These are phyloP conservation scores for Cronartium ribicola DNA, from an alignment of 1,284 basidiomycete species.

Conservation along the genomic window DNA sequence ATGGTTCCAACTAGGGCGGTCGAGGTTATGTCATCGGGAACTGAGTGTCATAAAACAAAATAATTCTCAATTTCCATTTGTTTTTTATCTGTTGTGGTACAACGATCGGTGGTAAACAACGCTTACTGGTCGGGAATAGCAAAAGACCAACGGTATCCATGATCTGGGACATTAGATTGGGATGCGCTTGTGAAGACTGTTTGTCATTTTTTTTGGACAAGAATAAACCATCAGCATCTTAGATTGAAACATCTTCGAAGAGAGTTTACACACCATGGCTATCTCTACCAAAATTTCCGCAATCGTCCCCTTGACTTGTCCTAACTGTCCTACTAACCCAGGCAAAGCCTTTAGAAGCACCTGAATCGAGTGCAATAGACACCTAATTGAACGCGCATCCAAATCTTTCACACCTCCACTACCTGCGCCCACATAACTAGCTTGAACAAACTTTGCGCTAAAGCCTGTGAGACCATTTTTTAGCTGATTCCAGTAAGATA, in stretches of 20 bases:
- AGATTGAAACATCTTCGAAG: background rate
- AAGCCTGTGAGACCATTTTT: conserved; percentile 28
- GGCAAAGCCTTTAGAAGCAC: conserved; percentile 35
- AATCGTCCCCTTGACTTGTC: conserved; percentile 24
- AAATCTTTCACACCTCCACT: conserved; percentile 2
- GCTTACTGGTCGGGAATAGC: conserved; percentile 36
- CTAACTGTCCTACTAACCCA: conserved; percentile 32
- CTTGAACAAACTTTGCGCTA: conserved; percentile 7
- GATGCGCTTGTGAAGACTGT: conserved; percentile 33
- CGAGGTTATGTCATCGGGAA: conserved; percentile 31
- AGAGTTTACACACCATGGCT: conserved; percentile 13
- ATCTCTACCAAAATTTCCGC: conserved; percentile 42
- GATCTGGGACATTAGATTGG: conserved; percentile 32
- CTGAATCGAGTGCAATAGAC: conserved; percentile 39
- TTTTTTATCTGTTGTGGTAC: background rate
- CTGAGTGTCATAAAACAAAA: conserved; percentile 13
- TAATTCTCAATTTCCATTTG: background rate
- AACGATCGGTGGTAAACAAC: background rate
- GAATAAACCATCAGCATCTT: no score
- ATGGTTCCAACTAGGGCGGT: conserved; percentile 28
- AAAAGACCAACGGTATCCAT: conserved; percentile 39
- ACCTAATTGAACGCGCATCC: conserved; percentile 28
- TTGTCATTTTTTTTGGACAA: no score
- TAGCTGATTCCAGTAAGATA: conserved; percentile 42
- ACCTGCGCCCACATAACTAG: background rate